phyloP scores from a whole-genome alignment of 2,329 filamentous ascomycete species.

The Lojkania enalia region DNA sequence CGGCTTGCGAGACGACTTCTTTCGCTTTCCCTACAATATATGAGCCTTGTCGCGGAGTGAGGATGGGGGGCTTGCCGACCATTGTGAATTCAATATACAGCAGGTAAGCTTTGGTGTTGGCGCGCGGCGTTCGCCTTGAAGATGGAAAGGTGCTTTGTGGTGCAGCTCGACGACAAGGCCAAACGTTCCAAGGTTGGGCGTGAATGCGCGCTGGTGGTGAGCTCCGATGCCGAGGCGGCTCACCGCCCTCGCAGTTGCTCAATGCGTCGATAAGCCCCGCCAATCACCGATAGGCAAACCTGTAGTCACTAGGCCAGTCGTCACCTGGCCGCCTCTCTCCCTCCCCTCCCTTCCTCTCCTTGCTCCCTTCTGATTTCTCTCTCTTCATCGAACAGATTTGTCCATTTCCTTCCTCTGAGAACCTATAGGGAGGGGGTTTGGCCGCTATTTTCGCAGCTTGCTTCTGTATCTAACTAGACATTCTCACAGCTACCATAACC shows the following conservation, averaged over 20 bases:
- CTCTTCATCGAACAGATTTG: background rate
- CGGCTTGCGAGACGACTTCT: conserved; percentile 83
- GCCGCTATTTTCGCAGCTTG: too few species aligned
- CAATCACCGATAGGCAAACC: conserved; percentile 24
- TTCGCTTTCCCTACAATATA: conserved; percentile 75
- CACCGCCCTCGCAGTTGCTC: conserved; percentile 31
- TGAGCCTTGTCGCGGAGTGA: conserved; percentile 28
- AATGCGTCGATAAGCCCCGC: conserved; percentile 35
- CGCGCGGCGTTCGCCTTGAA: too few species aligned
- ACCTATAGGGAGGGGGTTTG: too few species aligned
- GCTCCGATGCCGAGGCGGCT: conserved; percentile 27
- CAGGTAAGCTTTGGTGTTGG: too few species aligned
- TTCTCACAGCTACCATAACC: background rate
- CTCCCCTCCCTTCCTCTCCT: conserved; percentile 7
- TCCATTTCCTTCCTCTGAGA: conserved; percentile 1
- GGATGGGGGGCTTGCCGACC: too few species aligned
- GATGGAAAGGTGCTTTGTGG: too few species aligned
- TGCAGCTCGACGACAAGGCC: too few species aligned
- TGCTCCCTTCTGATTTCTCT: conserved; percentile 15
- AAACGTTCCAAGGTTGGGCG: too few species aligned
- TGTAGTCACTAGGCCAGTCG: conserved; percentile 24
- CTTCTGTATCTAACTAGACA: too few species aligned
- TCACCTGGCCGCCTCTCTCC: conserved; percentile 9
- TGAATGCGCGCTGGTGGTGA: conserved; percentile 9
- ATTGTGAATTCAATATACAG: too few species aligned